Base-by-base conservation (phyloP, 1,139 yeast species). In the Debaryomyces subglobosus region DNA sequence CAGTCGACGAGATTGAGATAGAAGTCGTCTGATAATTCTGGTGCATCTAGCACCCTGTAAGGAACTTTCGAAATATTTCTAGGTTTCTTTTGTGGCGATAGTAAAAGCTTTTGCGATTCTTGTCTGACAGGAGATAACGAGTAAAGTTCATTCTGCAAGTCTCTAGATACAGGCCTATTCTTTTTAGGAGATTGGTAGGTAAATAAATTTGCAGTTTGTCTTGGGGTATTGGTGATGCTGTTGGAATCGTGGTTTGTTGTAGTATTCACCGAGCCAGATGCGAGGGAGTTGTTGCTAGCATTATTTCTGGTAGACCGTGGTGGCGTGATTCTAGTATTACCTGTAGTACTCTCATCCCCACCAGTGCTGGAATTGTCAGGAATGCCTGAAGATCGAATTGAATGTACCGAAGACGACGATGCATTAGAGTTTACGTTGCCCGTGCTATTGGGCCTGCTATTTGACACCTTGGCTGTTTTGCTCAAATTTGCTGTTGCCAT, bases 11-110 rank as follows among this genome's bases (percentile, higher is more conserved):
- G 73, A 63, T 94, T 95, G 39, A 91, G 76, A 63, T 94, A 94
- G 63, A 92, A 94, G 65, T 94, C 98, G 64, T 95, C 99, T 9
- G 91, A 89, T 34, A 95, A 73, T 50, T 91, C 96, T 0, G 99
- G 99, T 0, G 99, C 99, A 69, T 94, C 99, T 40, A 94, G 78
- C 3, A 94, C 97, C 51, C 97, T 78, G 62, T 88, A 91, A 0
- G 99, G 99, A 0, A 91, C 90, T 61, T 88, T 89, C 10, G 92
- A 78, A 7, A 94, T 89, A 33, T 80, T 80, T 45, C 99, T 71
- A 0, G 89, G 82, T 59, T 84, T 86, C 67, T 86, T 89, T 49
- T 87, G 86, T 0, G 97, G 97, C 1, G 94, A 86, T 45, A 91
- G 69, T 37, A 94, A 70, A 38, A 92, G 68, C 57, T 83, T 79